phyloP scores from a whole-genome alignment of 495 filamentous ascomycete species.

The Daldinia caldariorum region DNA sequence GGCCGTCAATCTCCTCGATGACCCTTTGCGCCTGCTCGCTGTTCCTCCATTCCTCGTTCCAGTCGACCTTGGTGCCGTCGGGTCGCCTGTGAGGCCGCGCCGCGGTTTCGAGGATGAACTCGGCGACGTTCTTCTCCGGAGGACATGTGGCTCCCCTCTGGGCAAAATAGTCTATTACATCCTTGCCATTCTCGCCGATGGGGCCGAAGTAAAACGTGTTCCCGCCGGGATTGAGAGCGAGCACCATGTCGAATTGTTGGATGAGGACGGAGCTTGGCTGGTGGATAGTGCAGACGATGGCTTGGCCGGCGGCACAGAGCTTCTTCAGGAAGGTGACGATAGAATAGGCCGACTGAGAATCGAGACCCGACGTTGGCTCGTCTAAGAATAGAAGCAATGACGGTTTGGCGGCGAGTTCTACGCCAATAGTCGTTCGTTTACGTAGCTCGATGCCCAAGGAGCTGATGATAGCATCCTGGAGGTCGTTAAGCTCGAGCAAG shows the following conservation, averaged over 20 bases:
- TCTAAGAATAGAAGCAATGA: conserved; percentile 83
- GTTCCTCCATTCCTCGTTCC: conserved; percentile 80
- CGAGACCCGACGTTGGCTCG: conserved; percentile 83
- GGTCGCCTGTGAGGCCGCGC: conserved; percentile 71
- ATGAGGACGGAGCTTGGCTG: conserved; percentile 70
- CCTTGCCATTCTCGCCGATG: conserved; percentile 59
- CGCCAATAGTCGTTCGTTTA: conserved; percentile 85
- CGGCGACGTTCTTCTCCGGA: conserved; percentile 78
- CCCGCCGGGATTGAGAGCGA: conserved; percentile 75
- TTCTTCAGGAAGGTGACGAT: conserved; percentile 89
- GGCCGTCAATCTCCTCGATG: conserved; percentile 73
- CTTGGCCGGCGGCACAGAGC: conserved; percentile 77
- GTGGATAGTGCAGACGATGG: conserved; percentile 85
- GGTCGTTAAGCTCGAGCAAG: conserved; percentile 81
- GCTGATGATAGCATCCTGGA: conserved; percentile 84
- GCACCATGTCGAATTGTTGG: conserved; percentile 73
- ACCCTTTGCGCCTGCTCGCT: conserved; percentile 72
- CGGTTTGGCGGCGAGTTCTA: conserved; percentile 90
- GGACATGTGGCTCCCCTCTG: conserved; percentile 74
- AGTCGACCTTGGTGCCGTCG: conserved; percentile 81
- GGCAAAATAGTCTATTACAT: conserved; percentile 58
- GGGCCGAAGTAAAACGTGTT: conserved; percentile 77
- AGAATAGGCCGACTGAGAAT: conserved; percentile 83
- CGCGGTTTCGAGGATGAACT: conserved; percentile 86
- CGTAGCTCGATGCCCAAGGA: conserved; percentile 71